Conservation (phyloP, 768 basidiomycete genomes). For the Tylopilus vinaceipallidus region DNA sequence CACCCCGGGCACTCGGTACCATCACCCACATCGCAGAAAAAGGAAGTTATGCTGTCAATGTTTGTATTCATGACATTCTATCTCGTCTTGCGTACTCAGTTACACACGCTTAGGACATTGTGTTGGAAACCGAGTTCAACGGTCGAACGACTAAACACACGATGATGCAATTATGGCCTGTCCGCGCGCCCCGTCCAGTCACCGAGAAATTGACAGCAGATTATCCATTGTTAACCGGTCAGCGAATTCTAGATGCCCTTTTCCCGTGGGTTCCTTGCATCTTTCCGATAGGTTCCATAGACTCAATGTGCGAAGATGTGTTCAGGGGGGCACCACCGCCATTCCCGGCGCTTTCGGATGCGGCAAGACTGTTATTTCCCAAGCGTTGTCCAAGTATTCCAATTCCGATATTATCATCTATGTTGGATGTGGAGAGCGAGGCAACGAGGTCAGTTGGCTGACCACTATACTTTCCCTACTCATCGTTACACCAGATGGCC, state of each 20-base stretch:
- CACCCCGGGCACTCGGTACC: constrained; percentile 91
- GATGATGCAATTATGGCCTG: constrained; percentile 99
- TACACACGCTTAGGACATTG: constrained; percentile 64
- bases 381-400: constrained; percentile 96
- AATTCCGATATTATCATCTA: constrained; percentile 99
- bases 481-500: constrained; percentile 65
- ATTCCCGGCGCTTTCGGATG: constrained; percentile 99
- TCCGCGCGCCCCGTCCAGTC: constrained; percentile 94
- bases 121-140: constrained; percentile 96
- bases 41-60: constrained; percentile 89
- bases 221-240: constrained; percentile 90
- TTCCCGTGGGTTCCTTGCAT: constrained; percentile 70
- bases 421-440: constrained; percentile 98
- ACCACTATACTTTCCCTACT: constrained; percentile 36
- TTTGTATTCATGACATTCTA: constrained; percentile 37
- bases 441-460: constrained; percentile 71
- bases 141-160: constrained; percentile 91
- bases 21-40: constrained; percentile 92
- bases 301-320: constrained; percentile 55
- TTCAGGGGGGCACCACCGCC: constrained; percentile 94
- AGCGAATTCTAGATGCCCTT: constrained; percentile 93
- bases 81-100: constrained; percentile 1
- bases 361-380: constrained; percentile 98
- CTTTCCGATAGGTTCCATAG: neutral
- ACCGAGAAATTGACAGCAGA: constrained; percentile 95